These are phyloP conservation scores for Dalbergia cochinchinensis DNA, from an alignment of 306 rosid genomes.

Conservation along the genomic window DNA sequence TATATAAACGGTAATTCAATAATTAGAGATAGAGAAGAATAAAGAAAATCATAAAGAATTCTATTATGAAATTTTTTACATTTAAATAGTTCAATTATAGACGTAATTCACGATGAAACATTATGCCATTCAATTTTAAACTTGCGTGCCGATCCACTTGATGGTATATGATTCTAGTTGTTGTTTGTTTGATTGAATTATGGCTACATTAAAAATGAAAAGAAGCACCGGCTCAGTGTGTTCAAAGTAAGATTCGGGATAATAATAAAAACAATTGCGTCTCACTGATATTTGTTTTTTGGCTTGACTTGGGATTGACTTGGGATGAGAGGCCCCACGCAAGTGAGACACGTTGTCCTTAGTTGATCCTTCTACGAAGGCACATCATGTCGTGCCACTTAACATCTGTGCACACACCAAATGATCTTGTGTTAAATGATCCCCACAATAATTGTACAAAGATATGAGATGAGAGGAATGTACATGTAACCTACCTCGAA, in stretches of 20 bases:
- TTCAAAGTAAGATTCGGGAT: not conserved
- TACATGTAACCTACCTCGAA: constrained; percentile 43
- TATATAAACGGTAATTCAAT: too few species aligned
- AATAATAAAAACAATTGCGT: not conserved
- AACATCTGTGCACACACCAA: not conserved
- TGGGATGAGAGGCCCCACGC: not conserved
- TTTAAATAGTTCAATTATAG: too few species aligned
- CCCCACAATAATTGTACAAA: not conserved
- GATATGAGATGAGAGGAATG: constrained; percentile 8
- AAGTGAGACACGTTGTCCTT: constrained; percentile 28
- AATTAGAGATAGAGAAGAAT: too few species aligned
- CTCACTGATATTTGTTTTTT: not conserved
- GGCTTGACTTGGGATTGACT: constrained; percentile 46
- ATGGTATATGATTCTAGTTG: too few species aligned
- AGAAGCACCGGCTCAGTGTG: not conserved
- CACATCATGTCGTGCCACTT: not conserved
- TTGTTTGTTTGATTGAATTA: not conserved
- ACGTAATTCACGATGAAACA: too few species aligned
- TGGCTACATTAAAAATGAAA: not conserved
- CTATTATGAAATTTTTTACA: too few species aligned
- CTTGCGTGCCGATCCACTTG: too few species aligned
- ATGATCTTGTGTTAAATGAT: not conserved
- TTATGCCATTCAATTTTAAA: too few species aligned
- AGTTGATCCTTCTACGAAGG: constrained; percentile 35
- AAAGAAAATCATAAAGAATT: too few species aligned